Base-by-base conservation (phyloP, 202 grass and related monocot species). In the Musa balbisiana region DNA sequence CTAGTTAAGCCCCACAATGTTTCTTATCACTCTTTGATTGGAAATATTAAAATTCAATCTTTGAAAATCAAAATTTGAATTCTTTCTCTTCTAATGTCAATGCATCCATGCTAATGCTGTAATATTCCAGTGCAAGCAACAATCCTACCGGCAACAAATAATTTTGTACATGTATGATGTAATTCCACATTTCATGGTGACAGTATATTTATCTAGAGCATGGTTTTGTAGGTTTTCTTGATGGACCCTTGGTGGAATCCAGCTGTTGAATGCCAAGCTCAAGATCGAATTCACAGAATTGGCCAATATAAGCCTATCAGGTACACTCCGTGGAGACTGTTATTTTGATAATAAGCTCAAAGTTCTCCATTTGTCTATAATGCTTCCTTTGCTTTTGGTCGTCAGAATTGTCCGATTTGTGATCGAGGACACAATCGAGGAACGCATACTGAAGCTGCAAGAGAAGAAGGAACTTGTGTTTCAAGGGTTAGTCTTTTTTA, bases 201-300 rank as follows among this genome's bases (percentile, higher is more conserved):
- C 21, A 49, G 15, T 29, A 50, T 16, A 10, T 74, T 74, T 56
- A 12, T 29, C n/a, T 65, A 21, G 1, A 53, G 12, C 10, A 49
- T 92, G 49, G 10, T 1, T 77, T 78, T 59, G 52, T 83, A 98
- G 91, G 91, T 98, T 77, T 98, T 92, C 74, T 79, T 98, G 81
- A 98, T 98, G 91, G 94, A 92, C 66, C 94, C 87, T 52, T 98
- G 94, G 94, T 98, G 94, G 91, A 98, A 98, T 82, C 94, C 94
- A n/a, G 94, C 91, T 9, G 91, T 94, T 0, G 94, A 98, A 54
- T 89, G 79, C 68, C 94, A 98, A 62, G 94, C 94, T 8, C 94
- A 98, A 79, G 94, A 98, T 80, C 85, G 94, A 24, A 98, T 98
- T 69, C 94, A 98, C 53, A 77, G 94, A n/a, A 98, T 98, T 1